Conservation (phyloP, 129 eudicot species). For the Pittosporum tobira region DNA sequence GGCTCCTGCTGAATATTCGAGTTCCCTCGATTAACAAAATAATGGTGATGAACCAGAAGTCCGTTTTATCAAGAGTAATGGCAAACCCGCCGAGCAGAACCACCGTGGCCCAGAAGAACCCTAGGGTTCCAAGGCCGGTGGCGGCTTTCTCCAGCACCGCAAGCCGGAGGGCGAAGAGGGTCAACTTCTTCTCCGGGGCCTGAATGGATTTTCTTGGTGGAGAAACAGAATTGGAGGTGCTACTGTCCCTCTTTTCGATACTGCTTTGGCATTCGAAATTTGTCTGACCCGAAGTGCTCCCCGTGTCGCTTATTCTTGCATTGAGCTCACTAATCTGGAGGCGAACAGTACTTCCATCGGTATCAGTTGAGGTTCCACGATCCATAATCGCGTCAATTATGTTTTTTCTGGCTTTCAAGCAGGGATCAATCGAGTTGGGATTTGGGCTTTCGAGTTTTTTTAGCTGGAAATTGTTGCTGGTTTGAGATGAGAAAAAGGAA, state of each 20-base stretch:
- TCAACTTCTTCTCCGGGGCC: constrained; percentile 76
- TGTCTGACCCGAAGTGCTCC: constrained; percentile 24
- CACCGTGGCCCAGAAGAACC: constrained; percentile 97
- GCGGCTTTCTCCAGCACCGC: constrained; percentile 86
- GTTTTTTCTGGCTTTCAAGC: too few species aligned
- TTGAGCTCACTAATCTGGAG: constrained; percentile 37
- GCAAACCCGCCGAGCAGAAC: constrained; percentile 93
- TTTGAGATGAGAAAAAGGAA: not conserved
- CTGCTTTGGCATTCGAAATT: constrained; percentile 50
- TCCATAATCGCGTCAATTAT: constrained; percentile 33
- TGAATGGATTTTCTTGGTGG: constrained; percentile 11
- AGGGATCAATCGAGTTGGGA: too few species aligned
- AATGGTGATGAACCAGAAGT: constrained; percentile 75
- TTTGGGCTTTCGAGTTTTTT: not conserved
- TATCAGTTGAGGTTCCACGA: constrained; percentile 24
- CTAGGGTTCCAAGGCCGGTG: constrained; percentile 76
- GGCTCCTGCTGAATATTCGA: constrained; percentile 81
- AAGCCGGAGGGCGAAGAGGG: constrained; percentile 81
- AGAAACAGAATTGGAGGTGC: constrained; percentile 22
- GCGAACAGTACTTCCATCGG: constrained; percentile 38
- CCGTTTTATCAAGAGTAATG: constrained; percentile 62
- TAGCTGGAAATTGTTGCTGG: constrained; percentile 3
- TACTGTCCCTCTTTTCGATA: constrained; percentile 46
- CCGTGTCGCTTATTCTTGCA: constrained; percentile 22
- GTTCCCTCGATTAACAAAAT: constrained; percentile 74